Evolutionary conservation across 257 asterid species (phyloP).

Genomic region (Solanum boliviense): DNA sequence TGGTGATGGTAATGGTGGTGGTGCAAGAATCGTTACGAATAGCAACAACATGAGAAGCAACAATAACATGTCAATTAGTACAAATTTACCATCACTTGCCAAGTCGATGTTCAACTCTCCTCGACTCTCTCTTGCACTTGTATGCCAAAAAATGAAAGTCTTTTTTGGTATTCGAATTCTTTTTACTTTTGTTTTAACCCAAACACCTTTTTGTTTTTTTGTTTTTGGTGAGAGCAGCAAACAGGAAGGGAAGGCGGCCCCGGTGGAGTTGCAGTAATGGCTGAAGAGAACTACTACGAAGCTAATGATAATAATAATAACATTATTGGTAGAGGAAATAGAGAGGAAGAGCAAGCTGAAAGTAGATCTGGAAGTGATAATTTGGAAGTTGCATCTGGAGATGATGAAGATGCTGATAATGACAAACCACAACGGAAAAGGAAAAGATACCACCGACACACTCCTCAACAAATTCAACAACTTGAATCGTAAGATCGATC

Average conservation of each 20-base stretch:
- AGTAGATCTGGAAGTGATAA: constrained; percentile 96
- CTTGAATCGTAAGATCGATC: constrained; percentile 53
- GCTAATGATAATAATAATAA: neutral
- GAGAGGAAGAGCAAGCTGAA: constrained; percentile 65
- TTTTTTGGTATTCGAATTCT: neutral
- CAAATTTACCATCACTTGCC: constrained; percentile 35
- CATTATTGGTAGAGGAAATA: constrained; percentile 35
- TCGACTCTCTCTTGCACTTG: constrained; percentile 92
- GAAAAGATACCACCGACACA: constrained; percentile 94
- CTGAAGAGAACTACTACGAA: constrained; percentile 27
- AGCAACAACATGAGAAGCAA: neutral
- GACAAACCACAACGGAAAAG: constrained; percentile 61
- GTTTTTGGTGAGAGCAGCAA: constrained; percentile 28
- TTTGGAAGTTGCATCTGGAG: constrained; percentile 70
- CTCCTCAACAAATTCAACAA: constrained; percentile 95
- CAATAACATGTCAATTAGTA: constrained; percentile 32
- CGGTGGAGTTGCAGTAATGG: constrained; percentile 37
- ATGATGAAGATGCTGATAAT: constrained; percentile 50
- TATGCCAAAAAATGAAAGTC: neutral
- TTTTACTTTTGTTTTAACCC: neutral
- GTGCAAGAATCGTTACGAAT: constrained; percentile 44
- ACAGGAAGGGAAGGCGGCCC: constrained; percentile 72
- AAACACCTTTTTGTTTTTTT: neutral
- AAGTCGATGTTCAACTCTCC: constrained; percentile 68
- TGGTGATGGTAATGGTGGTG: constrained; percentile 17